phyloP scores from a whole-genome alignment of 805 yeast genomes.

The Saccharomycopsis capsularis region DNA sequence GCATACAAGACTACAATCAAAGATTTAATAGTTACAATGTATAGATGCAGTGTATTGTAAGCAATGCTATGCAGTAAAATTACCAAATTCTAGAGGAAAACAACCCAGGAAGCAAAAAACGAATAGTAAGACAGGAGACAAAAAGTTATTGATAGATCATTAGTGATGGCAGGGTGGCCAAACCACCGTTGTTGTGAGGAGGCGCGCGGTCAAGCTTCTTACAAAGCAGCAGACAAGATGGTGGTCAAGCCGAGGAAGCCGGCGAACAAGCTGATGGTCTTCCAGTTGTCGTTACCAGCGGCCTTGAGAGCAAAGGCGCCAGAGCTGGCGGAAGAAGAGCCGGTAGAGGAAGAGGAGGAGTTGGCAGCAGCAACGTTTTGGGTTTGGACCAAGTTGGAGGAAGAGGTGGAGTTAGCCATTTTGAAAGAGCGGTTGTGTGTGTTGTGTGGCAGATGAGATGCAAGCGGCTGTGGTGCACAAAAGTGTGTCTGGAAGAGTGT shows the following conservation, averaged over 20 bases:
- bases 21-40: too few species aligned
- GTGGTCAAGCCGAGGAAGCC: slow-evolving; percentile 21
- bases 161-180: too few species aligned
- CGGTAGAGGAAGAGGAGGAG: slow-evolving; percentile 9
- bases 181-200: too few species aligned
- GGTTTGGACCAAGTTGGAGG: slow-evolving; percentile 20
- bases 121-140: background rate
- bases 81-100: background rate
- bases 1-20: too few species aligned
- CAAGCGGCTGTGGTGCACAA: too few species aligned
- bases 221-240: slow-evolving; percentile 17
- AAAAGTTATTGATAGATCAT: background rate
- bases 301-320: slow-evolving; percentile 7
- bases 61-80: too few species aligned
- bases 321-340: slow-evolving; percentile 13
- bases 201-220: background rate
- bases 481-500: too few species aligned
- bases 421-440: background rate
- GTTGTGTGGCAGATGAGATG: background rate
- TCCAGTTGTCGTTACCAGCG: slow-evolving; percentile 15
- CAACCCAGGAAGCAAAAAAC: background rate
- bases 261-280: slow-evolving; percentile 17
- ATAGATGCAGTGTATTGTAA: too few species aligned
- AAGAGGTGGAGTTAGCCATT: slow-evolving; percentile 21
- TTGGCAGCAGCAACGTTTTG: slow-evolving; percentile 16